Base-by-base conservation (phyloP, 257 asterid species). In the Solanum lycopersicoides region DNA sequence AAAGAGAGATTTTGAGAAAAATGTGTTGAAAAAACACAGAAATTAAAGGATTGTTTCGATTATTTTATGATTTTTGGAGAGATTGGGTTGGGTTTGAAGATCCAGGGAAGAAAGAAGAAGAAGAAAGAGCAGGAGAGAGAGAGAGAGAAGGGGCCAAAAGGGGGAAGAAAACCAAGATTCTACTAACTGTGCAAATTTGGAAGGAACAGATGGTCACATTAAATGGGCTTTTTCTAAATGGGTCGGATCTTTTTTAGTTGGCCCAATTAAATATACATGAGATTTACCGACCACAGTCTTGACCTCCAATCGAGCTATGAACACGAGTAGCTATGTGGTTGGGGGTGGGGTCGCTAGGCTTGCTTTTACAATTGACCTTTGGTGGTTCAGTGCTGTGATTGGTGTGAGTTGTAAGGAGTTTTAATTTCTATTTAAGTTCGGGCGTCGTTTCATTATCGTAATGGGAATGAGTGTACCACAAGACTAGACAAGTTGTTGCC, bases 31-130 rank as follows among this genome's bases (percentile, higher is more conserved):
- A 42, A 65, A 59, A 25, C 63, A 42, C 23, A 76, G n/a, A 39
- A 86, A 88, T 83, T 72, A 45, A 74, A 86, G 66, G 86, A 88
- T 83, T 73, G 63, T 21, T 66, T 88, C 59, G 56, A 89, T 86
- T 9, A n/a, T 16, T 9, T 59, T 59, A 0, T 87, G 92, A 89
- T 92, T 89, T 91, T 76, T 75, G 75, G 87, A 85, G 88, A 88
- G 89, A 87, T 60, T 74, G 91, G 90, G 82, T 90, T 77, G 90
- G 92, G 90, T 90, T 89, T 80, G 86, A 85, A 84, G 91, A 86
- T 86, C 84, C 85, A 63, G 63, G 73, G 82, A 65, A 87, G 90
- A 86, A 76, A 42, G 89, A 59, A 59, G 63, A 35, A 13, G 65
- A 66, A 74, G 86, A 30, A 72, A 82, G 2, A 73, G 47, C 23